Conservation (phyloP, 2,329 filamentous ascomycete species). For the Diplodia scrobiculata region DNA sequence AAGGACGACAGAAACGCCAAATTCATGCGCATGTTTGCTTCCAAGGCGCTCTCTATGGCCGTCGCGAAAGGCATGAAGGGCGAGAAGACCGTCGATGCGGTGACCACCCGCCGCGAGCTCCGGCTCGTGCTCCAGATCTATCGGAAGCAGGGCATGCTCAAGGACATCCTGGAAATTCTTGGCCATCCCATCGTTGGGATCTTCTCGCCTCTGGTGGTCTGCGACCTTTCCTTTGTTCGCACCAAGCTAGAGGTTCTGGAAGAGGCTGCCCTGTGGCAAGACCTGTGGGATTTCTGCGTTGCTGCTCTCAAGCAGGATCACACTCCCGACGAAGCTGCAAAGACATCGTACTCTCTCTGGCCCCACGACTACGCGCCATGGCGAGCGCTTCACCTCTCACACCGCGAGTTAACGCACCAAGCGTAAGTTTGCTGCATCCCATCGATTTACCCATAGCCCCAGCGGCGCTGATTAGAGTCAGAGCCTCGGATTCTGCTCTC, state of each 20-base stretch:
- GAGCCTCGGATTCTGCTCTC: slow-evolving; percentile 11
- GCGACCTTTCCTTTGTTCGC: slow-evolving; percentile 25
- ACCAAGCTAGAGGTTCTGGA: slow-evolving; percentile 27
- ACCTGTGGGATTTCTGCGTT: slow-evolving; percentile 27
- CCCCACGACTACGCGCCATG: slow-evolving; percentile 19
- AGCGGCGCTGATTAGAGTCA: background rate
- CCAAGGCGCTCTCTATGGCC: slow-evolving; percentile 15
- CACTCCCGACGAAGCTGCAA: slow-evolving; percentile 12
- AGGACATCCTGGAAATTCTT: slow-evolving; percentile 26
- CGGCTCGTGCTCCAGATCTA: slow-evolving; percentile 27
- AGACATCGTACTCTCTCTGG: slow-evolving; percentile 24
- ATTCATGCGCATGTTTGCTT: slow-evolving; percentile 24
- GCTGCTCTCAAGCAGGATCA: slow-evolving; percentile 17
- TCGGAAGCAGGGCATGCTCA: slow-evolving; percentile 23
- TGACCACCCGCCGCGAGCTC: slow-evolving; percentile 28
- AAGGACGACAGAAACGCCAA: slow-evolving; percentile 23
- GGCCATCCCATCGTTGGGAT: slow-evolving; percentile 18
- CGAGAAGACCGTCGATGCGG: slow-evolving; percentile 25
- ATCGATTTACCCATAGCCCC: background rate
- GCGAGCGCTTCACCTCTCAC: slow-evolving; percentile 16
- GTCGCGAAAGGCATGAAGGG: slow-evolving; percentile 25
- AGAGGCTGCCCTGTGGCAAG: slow-evolving; percentile 23
- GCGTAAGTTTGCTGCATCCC: background rate
- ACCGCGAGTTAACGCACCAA: slow-evolving; percentile 10
- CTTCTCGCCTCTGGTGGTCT: slow-evolving; percentile 26